Conservation (phyloP, 2,329 filamentous ascomycete genomes). For the Ophiostoma tasmaniense region DNA sequence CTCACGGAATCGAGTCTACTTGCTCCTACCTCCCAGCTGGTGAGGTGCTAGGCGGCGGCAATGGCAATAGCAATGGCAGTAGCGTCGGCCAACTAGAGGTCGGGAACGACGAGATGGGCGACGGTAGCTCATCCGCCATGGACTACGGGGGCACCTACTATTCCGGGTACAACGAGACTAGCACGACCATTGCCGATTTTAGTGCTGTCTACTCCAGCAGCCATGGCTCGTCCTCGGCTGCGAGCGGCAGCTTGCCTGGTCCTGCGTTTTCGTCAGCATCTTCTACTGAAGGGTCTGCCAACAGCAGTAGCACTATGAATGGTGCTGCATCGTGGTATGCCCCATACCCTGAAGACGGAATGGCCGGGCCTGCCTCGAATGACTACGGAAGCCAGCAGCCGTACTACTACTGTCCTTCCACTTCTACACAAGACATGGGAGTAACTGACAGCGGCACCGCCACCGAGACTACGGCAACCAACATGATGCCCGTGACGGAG, state of each 20-base stretch:
- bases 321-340: background rate
- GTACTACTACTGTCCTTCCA: conserved; percentile 2
- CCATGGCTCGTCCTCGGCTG: background rate
- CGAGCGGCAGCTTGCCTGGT: background rate
- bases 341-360: background rate
- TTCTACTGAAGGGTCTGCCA: background rate
- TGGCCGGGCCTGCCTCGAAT: background rate
- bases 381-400: background rate
- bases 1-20: background rate
- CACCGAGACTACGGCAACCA: background rate
- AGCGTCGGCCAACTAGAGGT: background rate
- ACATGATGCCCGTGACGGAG: background rate
- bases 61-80: background rate
- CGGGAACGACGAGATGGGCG: background rate
- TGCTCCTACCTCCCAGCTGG: background rate
- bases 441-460: background rate
- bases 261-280: background rate
- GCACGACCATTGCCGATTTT: background rate
- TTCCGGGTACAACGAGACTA: background rate
- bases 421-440: background rate
- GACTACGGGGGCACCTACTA: background rate
- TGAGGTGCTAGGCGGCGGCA: background rate
- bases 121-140: background rate
- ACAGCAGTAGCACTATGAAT: background rate
- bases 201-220: background rate